Evolutionary conservation across 2,329 filamentous ascomycete genomes (phyloP), one percentile per base, ranked within the genome.

Genomic region (Alternaria angustiovoidea): DNA sequence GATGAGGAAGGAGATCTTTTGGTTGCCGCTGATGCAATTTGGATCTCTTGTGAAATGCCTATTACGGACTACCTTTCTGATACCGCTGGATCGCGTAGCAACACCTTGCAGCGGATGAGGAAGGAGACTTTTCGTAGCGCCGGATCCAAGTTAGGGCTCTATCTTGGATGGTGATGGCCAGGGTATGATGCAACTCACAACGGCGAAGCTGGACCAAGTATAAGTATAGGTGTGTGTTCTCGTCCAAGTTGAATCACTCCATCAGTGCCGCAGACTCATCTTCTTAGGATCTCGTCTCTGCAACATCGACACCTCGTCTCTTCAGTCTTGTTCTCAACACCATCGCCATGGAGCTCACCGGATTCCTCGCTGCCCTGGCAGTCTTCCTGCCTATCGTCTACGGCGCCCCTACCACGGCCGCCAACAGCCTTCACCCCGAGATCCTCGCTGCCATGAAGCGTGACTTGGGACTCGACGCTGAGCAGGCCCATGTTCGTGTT

Each of bases 371-470:
- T 71, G 70, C 78, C 65, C 63, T 80, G 62, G 78, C 79, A 67
- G 72, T 64, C 60, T 72, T 79, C 70, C 75, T 80, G 68, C 79
- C 79, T 66, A 64, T 80, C 61, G 78, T 70, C 68, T 79, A 80
- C 62, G 78, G 78, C 70, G 78, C 78, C 55, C 79, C 78, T 56
- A 72, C 78, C 24, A 66, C 74, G 51, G 59, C 77, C 42, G 68
- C 77, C 42, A 73, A 59, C 65, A 73, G 38, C 62, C 76, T 81
- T n/a, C 78, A 80, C 71, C 79, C 79, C 53, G 65, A 78, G 69
- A 77, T 80, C 64, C 71, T 81, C 51, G 77, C 75, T 62, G 79
- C 79, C 67, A 81, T 81, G 79, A 80, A 81, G 77, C 79, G 79
- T 64, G 79, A 81, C 71, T 66, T 81, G 52, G 79, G 79, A 14